phyloP scores from a whole-genome alignment of 1,284 basidiomycete species.

The Irpex lacteus region DNA sequence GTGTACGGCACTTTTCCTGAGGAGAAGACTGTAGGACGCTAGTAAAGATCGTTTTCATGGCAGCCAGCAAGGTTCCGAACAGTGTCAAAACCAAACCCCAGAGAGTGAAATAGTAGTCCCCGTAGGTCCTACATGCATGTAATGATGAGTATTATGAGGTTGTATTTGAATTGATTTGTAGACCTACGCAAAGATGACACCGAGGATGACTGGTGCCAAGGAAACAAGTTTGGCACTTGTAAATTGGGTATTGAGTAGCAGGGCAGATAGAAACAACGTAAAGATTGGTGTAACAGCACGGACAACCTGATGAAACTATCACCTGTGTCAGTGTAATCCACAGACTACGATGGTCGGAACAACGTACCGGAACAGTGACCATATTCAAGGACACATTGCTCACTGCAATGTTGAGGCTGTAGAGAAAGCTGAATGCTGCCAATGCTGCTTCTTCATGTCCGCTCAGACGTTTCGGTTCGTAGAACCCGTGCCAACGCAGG shows the following conservation, averaged over 20 bases:
- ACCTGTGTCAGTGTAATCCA: constrained; percentile 1
- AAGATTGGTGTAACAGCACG: constrained; percentile 91
- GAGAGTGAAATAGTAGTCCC: constrained; percentile 85
- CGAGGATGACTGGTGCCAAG: constrained; percentile 84
- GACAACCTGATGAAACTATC: constrained; percentile 91
- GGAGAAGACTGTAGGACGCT: constrained; percentile 65
- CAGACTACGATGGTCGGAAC: not conserved
- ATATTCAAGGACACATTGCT: constrained; percentile 87
- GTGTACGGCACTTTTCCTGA: constrained; percentile 7
- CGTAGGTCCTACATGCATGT: constrained; percentile 65
- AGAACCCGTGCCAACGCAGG: constrained; percentile 58
- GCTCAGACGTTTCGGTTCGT: constrained; percentile 58
- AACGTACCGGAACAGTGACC: constrained; percentile 86
- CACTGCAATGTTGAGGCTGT: constrained; percentile 90
- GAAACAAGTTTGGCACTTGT: constrained; percentile 65
- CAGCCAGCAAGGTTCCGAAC: constrained; percentile 84
- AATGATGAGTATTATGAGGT: not conserved
- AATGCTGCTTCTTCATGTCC: constrained; percentile 62
- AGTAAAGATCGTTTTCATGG: constrained; percentile 88
- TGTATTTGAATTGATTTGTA: not conserved
- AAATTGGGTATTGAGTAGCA: constrained; percentile 50
- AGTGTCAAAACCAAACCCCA: constrained; percentile 85
- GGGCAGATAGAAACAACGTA: constrained; percentile 73
- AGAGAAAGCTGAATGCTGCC: constrained; percentile 79
- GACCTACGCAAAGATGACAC: constrained; percentile 90